Conservation (phyloP, 345 rosid species). For the Aquilaria yunnanensis region DNA sequence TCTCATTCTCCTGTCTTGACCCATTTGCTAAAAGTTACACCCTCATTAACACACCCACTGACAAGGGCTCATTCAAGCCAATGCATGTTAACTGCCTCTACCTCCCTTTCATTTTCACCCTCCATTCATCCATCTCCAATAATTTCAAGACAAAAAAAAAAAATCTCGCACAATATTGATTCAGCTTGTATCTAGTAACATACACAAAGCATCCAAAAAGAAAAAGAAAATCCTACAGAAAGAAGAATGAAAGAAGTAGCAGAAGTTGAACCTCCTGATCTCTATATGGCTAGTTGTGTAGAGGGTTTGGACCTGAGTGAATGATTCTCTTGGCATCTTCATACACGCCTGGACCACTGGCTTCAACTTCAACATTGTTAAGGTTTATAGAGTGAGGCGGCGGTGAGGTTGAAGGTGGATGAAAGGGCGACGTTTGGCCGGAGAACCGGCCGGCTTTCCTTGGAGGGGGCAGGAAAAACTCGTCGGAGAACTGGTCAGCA, state of each 20-base stretch:
- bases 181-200: slow-evolving; percentile 10
- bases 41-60: too few relatives aligned
- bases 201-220: not conserved
- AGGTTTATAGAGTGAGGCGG: slow-evolving; percentile 13
- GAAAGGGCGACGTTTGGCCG: slow-evolving; percentile 21
- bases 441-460: slow-evolving; percentile 34
- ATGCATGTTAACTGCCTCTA: too few relatives aligned
- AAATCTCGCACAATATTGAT: slow-evolving; percentile 6
- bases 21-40: too few relatives aligned
- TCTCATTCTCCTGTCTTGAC: too few relatives aligned
- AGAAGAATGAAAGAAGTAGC: not conserved
- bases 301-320: slow-evolving; percentile 95
- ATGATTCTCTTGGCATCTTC: slow-evolving; percentile 76
- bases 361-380: slow-evolving; percentile 17
- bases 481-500: slow-evolving; percentile 25
- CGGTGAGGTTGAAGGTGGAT: slow-evolving; percentile 24
- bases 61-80: too few relatives aligned
- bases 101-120: not conserved
- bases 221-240: slow-evolving; percentile 1
- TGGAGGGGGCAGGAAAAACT: slow-evolving; percentile 20
- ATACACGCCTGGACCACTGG: slow-evolving; percentile 36
- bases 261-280: slow-evolving; percentile 10
- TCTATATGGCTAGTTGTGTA: slow-evolving; percentile 50
- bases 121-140: slow-evolving; percentile 2
- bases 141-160: slow-evolving; percentile 13